Base-by-base conservation (phyloP, 257 asterid genomes). In the Ilex asprella region DNA sequence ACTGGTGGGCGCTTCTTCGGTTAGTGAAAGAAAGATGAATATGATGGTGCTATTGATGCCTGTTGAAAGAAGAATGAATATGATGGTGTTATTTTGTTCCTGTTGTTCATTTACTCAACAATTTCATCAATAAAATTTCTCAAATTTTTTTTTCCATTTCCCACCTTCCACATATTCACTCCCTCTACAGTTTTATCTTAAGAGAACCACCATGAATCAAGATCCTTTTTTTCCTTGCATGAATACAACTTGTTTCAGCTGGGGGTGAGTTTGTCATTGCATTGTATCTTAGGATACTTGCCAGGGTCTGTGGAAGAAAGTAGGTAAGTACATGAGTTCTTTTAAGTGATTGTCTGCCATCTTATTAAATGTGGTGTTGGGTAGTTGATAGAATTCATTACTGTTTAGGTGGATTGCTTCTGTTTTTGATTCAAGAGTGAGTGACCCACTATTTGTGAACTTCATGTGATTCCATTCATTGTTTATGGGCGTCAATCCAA, bases 11-110 rank as follows among this genome's bases (percentile, higher is more conserved):
- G 56, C 63, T 58, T 65, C 66, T 64, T 65, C 79, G 82, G 71
- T 67, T 71, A 66, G 82, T 75, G 72, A 61, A 77, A 70, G 75
- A 72, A 80, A 84, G 83, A 69, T 78, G 85, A 65, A 70, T 75
- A 70, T 73, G 73, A 72, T 72, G 70, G 50, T 51, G 75, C 61
- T 74, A 64, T 67, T 79, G 78, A 66, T 71, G 72, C 70, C 70
- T 66, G 57, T 64, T 74, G 27, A 21, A 21, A 21, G 27, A 21
- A 21, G 27, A 21, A 21, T 21, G 27, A 21, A 21, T 21, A 21
- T 21, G 27, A 21, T 21, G 27, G 27, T 21, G 27, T 80, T 77
- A 71, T 65, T 75, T 67, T 74, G 41, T 35, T 35, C 70, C 72
- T 66, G 55, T 63, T 74, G 81, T 77, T 73, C 62, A 77, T 67